Conservation (phyloP, 768 basidiomycete species). For the Calvatia gigantea region DNA sequence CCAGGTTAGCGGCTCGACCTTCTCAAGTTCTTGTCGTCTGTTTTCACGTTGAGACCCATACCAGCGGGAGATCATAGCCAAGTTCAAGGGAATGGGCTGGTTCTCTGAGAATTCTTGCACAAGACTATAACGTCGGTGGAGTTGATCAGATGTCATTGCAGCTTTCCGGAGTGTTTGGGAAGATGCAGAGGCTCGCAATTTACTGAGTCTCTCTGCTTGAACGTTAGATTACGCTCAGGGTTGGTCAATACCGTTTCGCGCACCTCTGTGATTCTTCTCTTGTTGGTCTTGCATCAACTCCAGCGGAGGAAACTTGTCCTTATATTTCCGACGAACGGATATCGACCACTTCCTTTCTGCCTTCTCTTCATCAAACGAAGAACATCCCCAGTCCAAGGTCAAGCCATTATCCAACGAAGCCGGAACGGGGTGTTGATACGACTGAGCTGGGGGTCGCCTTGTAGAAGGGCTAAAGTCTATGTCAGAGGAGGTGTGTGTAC, state of each 20-base stretch:
- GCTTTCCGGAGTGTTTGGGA: conserved; percentile 62
- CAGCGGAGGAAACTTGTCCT: conserved; percentile 40
- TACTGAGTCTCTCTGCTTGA: conserved; percentile 50
- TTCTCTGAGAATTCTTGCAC: conserved; percentile 37
- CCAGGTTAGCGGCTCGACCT: conserved; percentile 72
- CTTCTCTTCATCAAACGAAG: conserved; percentile 49
- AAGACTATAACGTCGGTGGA: conserved; percentile 62
- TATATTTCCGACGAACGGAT: conserved; percentile 58
- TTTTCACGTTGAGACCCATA: conserved; percentile 45
- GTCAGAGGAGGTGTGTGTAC: conserved; percentile 36
- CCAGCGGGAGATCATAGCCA: conserved; percentile 57
- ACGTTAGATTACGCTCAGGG: background rate
- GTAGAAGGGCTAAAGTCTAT: conserved; percentile 72
- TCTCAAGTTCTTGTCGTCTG: conserved; percentile 52
- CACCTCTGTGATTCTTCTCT: conserved; percentile 56
- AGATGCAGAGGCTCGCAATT: conserved; percentile 46
- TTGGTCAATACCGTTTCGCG: conserved; percentile 1
- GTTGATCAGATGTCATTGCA: conserved; percentile 58
- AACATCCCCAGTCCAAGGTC: conserved; percentile 74
- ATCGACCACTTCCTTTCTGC: conserved; percentile 61
- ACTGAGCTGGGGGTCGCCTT: conserved; percentile 28
- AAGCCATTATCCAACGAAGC: conserved; percentile 64
- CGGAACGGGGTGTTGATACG: conserved; percentile 57
- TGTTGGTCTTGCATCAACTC: conserved; percentile 54
- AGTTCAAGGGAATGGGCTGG: conserved; percentile 33